A percentile compares a stretch with the other conserved stretches of the same genome.
These are phyloP conservation scores for Colletotrichum chlorophyti DNA, from an alignment of 2,329 filamentous ascomycete species.

Conservation along the genomic window DNA sequence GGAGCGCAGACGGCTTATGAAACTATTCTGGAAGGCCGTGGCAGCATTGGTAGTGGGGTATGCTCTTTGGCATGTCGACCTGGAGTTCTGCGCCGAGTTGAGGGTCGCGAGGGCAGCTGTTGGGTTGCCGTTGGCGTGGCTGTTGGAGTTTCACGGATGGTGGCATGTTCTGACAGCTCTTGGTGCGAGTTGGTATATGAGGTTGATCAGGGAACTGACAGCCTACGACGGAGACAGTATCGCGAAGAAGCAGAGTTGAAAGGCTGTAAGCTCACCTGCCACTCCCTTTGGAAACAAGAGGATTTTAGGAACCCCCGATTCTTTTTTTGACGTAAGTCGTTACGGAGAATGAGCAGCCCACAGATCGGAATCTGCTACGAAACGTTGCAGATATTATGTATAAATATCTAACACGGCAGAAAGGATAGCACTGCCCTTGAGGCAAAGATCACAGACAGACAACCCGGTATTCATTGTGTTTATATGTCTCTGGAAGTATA, in stretches of 20 bases:
- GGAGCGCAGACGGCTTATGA: constrained; percentile 34
- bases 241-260: constrained; percentile 21
- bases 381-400: too few relatives aligned
- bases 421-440: too few relatives aligned
- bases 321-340: too few relatives aligned
- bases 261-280: too few relatives aligned
- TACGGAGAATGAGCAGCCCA: too few relatives aligned
- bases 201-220: constrained; percentile 32
- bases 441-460: too few relatives aligned
- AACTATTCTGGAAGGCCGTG: constrained; percentile 38
- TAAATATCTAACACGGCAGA: too few relatives aligned
- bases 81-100: constrained; percentile 57
- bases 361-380: too few relatives aligned
- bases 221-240: background rate
- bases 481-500: too few relatives aligned
- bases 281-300: too few relatives aligned
- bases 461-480: too few relatives aligned
- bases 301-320: too few relatives aligned
- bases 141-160: constrained; percentile 68
- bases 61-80: constrained; percentile 63
- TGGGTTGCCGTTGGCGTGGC: constrained; percentile 61
- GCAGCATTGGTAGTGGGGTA: constrained; percentile 52
- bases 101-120: constrained; percentile 50
- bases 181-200: constrained; percentile 53
- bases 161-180: constrained; percentile 68